These are phyloP conservation scores for Cladophialophora chaetospira DNA, from an alignment of 2,329 filamentous ascomycete genomes.

Conservation along the genomic window DNA sequence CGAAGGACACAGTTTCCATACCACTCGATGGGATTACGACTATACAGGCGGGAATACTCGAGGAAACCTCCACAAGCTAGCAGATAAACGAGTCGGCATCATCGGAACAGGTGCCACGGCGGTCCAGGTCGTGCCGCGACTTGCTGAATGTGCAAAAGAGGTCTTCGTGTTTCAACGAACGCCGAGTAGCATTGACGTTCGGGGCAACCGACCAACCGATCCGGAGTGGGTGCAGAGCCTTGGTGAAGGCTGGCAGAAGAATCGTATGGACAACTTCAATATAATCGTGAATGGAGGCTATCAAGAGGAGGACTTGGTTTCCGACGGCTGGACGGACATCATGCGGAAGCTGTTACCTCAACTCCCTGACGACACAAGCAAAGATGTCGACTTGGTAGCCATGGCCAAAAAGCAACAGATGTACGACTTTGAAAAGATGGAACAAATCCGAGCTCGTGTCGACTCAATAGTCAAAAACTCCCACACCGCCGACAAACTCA, in stretches of 20 bases:
- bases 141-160: conserved; percentile 47
- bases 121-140: conserved; percentile 22
- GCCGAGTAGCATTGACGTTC: conserved; percentile 44
- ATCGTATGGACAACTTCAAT: conserved; percentile 37
- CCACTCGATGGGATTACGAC: conserved; percentile 1
- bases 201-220: conserved; percentile 21
- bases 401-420: conserved; percentile 7
- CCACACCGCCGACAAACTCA: conserved; percentile 47
- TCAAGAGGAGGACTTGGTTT: conserved; percentile 34
- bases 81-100: conserved; percentile 23
- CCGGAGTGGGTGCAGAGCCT: conserved; percentile 8
- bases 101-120: conserved; percentile 27
- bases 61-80: conserved; percentile 42
- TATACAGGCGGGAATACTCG: conserved; percentile 42
- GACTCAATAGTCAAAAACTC: conserved; percentile 54
- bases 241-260: conserved; percentile 35
- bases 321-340: conserved; percentile 35
- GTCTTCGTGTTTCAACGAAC: conserved; percentile 33
- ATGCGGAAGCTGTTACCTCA: not conserved
- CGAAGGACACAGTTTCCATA: not conserved
- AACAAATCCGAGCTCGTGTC: conserved; percentile 48
- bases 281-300: conserved; percentile 23
- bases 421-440: conserved; percentile 33
- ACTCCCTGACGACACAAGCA: not conserved
- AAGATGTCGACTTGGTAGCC: not conserved